These are phyloP conservation scores for Cyclocybe aegerita DNA, from an alignment of 768 basidiomycete genomes.

Conservation along the genomic window DNA sequence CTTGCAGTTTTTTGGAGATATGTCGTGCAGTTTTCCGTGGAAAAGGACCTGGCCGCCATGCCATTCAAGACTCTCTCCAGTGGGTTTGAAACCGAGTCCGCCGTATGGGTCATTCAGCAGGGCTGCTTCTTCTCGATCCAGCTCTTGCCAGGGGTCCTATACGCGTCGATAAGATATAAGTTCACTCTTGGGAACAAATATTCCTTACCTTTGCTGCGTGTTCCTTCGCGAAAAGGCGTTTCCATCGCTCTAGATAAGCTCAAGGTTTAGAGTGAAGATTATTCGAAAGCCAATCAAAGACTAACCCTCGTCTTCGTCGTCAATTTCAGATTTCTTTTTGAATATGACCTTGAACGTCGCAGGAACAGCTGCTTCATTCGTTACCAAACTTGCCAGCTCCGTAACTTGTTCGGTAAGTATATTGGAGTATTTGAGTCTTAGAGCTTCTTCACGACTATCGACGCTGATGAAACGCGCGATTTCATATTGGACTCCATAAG, in stretches of 20 bases:
- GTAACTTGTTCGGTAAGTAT: conserved; percentile 29
- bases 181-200: background rate
- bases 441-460: background rate
- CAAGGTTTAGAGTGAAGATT: background rate
- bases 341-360: conserved; percentile 13
- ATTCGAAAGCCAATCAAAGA: background rate
- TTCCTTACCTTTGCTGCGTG: conserved; percentile 16
- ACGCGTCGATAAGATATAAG: background rate
- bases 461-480: conserved; percentile 42
- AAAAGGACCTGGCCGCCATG: conserved; percentile 66
- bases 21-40: conserved; percentile 32
- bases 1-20: conserved; percentile 19
- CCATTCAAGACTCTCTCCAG: conserved; percentile 39
- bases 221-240: conserved; percentile 33
- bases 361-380: conserved; percentile 34
- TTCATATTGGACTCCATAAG: conserved; percentile 54
- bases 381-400: conserved; percentile 18
- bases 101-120: conserved; percentile 30
- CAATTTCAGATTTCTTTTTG: background rate
- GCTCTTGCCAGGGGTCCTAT: conserved; percentile 63
- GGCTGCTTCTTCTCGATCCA: conserved; percentile 53
- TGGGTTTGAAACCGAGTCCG: conserved; percentile 42
- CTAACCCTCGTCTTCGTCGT: conserved; percentile 3
- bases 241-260: conserved; percentile 8
- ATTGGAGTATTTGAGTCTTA: conserved; percentile 24